A percentile compares a stretch with the other conserved stretches of the same genome.
Conservation (phyloP, 1,139 yeast genomes). For the Blastobotrys serpentis region DNA sequence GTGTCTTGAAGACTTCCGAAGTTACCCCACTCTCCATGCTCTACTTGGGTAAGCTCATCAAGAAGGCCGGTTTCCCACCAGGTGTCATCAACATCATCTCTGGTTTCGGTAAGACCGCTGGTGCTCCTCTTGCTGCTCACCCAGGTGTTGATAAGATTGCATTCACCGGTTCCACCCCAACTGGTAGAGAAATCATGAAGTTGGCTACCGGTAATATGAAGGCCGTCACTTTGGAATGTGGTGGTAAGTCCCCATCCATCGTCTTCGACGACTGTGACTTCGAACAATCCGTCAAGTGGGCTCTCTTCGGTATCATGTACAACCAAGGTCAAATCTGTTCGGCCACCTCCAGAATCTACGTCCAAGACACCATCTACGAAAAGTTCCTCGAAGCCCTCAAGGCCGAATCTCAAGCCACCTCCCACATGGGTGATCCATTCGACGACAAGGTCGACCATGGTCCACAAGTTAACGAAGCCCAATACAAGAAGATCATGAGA, state of each 20-base stretch:
- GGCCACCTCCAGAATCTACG: slow-evolving; percentile 79
- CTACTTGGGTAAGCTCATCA: slow-evolving; percentile 57
- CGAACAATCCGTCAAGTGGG: slow-evolving; percentile 58
- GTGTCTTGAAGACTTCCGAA: slow-evolving; percentile 74
- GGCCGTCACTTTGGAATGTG: slow-evolving; percentile 79
- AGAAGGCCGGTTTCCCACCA: slow-evolving; percentile 73
- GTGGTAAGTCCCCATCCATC: slow-evolving; percentile 82
- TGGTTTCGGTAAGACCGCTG: slow-evolving; percentile 73
- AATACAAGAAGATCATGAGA: slow-evolving; percentile 62
- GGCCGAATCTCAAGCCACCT: slow-evolving; percentile 48
- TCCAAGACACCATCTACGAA: slow-evolving; percentile 74
- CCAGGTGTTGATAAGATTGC: slow-evolving; percentile 74
- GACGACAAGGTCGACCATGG: slow-evolving; percentile 62
- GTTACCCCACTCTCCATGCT: slow-evolving; percentile 77
- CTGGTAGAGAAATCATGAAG: slow-evolving; percentile 69
- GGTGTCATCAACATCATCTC: slow-evolving; percentile 77
- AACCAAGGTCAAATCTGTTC: slow-evolving; percentile 88
- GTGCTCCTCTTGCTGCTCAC: slow-evolving; percentile 68
- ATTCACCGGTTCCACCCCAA: slow-evolving; percentile 78
- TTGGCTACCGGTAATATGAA: slow-evolving; percentile 71
- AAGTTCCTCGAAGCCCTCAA: slow-evolving; percentile 59
- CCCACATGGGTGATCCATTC: slow-evolving; percentile 33
- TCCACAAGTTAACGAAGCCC: slow-evolving; percentile 72
- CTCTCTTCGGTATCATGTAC: slow-evolving; percentile 63
- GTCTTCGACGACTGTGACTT: slow-evolving; percentile 73